Evolutionary conservation across 768 basidiomycete genomes (phyloP).

Genomic region (Megacollybia marginata): DNA sequence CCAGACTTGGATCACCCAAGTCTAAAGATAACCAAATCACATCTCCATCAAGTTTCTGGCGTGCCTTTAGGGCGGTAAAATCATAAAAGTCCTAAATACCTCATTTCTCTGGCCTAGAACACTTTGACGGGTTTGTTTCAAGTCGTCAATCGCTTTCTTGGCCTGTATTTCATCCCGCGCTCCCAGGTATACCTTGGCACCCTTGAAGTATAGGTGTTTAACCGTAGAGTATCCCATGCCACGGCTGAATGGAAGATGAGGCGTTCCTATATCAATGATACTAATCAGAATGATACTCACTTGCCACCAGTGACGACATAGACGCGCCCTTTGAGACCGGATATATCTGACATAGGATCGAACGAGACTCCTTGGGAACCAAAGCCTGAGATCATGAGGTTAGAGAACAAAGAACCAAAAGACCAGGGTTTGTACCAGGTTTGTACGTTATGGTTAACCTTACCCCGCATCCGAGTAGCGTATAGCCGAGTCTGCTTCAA

Average conservation of each 20-base stretch:
- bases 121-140: constrained; percentile 17
- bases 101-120: constrained; percentile 14
- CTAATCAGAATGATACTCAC: constrained; percentile 22
- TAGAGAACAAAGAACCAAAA: too few relatives aligned
- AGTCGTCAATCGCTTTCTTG: constrained; percentile 26
- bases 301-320: constrained; percentile 52
- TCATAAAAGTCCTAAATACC: not conserved
- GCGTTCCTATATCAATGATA: not conserved
- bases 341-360: constrained; percentile 31
- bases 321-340: constrained; percentile 42
- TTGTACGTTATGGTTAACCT: too few relatives aligned
- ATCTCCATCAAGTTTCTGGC: not conserved
- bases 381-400: too few relatives aligned
- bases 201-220: constrained; percentile 13
- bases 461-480: too few relatives aligned
- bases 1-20: not conserved
- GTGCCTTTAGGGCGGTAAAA: too few relatives aligned
- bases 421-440: too few relatives aligned
- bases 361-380: constrained; percentile 8
- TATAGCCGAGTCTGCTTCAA: too few relatives aligned
- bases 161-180: constrained; percentile 23
- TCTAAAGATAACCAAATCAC: not conserved
- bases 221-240: not conserved
- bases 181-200: constrained; percentile 43
- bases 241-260: not conserved